These are phyloP conservation scores for Polyrhizophydium stewartii DNA, from an alignment of 371 early-diverging fungal genomes.

Conservation along the genomic window DNA sequence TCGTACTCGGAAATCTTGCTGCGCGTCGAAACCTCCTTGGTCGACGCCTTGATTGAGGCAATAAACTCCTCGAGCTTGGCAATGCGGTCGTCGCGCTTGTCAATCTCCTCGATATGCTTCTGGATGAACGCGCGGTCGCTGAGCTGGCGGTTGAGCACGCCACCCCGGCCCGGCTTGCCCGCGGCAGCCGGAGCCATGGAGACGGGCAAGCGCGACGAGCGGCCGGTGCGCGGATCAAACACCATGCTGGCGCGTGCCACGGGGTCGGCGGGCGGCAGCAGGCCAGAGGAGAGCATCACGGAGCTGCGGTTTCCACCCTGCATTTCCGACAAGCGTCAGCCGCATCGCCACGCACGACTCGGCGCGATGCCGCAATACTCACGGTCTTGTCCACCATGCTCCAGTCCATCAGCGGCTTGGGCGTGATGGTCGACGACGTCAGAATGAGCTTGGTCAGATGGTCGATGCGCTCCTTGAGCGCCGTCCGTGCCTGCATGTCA, in stretches of 20 bases:
- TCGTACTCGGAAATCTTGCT: conserved; percentile 14
- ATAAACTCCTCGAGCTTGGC: conserved; percentile 35
- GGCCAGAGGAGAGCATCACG: conserved; percentile 31
- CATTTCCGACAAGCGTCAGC: neutral
- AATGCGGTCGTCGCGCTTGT: conserved; percentile 37
- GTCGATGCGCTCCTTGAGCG: conserved; percentile 75
- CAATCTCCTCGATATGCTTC: conserved; percentile 40
- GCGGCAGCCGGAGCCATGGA: neutral
- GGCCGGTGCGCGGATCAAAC: conserved; percentile 2
- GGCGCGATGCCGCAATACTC: neutral
- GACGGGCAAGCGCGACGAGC: neutral
- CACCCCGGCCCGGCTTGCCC: neutral
- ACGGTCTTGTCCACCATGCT: conserved; percentile 22
- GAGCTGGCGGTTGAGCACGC: conserved; percentile 16
- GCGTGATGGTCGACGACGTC: conserved; percentile 58
- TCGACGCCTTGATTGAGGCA: conserved; percentile 19
- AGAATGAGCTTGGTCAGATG: conserved; percentile 80
- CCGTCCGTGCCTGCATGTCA: conserved; percentile 56
- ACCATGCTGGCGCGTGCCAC: neutral
- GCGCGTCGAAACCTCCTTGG: conserved; percentile 7
- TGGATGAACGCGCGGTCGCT: conserved; percentile 30
- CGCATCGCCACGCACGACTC: neutral
- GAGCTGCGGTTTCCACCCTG: conserved; percentile 13
- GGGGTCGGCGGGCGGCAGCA: conserved; percentile 23
- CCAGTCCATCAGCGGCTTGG: conserved; percentile 44